Evolutionary conservation across 1,284 basidiomycete species (phyloP).

Genomic region (Apiotrichum mycotoxinovorans): DNA sequence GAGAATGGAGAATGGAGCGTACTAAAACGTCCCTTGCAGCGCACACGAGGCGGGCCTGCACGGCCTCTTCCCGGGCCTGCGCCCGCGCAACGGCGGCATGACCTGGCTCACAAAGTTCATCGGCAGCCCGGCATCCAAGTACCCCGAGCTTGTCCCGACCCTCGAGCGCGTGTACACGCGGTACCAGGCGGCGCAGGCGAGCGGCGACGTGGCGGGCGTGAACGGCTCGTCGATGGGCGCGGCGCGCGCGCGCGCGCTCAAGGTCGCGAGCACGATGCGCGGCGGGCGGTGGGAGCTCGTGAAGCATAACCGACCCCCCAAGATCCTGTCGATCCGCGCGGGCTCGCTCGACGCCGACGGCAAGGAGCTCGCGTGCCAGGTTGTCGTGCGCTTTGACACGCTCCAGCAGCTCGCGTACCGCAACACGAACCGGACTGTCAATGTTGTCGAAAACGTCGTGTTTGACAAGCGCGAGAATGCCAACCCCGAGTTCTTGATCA

Average conservation of each 20-base stretch:
- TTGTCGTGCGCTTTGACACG: constrained; percentile 1
- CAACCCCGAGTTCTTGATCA: not conserved
- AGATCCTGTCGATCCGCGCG: not conserved
- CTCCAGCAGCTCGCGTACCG: not conserved
- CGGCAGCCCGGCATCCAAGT: not conserved
- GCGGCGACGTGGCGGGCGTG: not conserved
- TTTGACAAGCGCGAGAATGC: not conserved
- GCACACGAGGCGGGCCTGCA: not conserved
- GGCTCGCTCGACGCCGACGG: not conserved
- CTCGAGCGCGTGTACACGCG: not conserved
- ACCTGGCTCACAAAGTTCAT: not conserved
- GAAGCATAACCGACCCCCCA: not conserved
- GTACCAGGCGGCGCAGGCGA: constrained; percentile 2
- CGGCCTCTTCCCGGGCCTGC: not conserved
- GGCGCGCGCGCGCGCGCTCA: not conserved
- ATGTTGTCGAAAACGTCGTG: constrained; percentile 2
- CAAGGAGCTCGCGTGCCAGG: not conserved
- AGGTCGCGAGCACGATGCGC: not conserved
- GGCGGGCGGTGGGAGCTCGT: not conserved
- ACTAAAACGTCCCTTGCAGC: not conserved
- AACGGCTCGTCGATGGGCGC: not conserved
- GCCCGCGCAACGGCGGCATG: not conserved
- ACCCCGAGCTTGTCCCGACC: not conserved
- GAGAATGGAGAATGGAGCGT: too few relatives aligned
- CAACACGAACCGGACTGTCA: not conserved